Percentiles rank a stretch among this genome's conserved stretches.
Evolutionary conservation across 2,329 filamentous ascomycete genomes (phyloP).

Genomic region (Ophiostoma triangulosporum): DNA sequence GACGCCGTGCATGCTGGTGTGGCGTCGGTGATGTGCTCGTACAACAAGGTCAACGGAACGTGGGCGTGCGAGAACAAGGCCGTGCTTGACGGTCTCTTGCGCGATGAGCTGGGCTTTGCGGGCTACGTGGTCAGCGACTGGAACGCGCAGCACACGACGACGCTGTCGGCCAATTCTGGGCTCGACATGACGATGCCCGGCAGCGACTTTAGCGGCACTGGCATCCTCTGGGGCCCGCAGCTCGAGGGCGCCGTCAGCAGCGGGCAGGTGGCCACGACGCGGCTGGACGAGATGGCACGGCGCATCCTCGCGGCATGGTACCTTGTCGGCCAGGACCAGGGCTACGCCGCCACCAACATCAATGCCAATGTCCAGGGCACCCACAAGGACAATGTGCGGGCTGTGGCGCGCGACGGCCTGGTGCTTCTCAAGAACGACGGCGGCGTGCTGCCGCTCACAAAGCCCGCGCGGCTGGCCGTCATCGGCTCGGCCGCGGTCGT

Average conservation of each 20-base stretch:
- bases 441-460: constrained; percentile 41
- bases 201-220: constrained; percentile 38
- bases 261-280: constrained; percentile 41
- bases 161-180: constrained; percentile 48
- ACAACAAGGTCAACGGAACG: constrained; percentile 57
- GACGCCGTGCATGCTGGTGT: constrained; percentile 54
- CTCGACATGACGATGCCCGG: constrained; percentile 78
- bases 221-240: constrained; percentile 40
- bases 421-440: constrained; percentile 55
- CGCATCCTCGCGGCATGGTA: constrained; percentile 53
- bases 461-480: constrained; percentile 39
- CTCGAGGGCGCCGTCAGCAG: constrained; percentile 41
- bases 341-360: constrained; percentile 39
- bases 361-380: constrained; percentile 34
- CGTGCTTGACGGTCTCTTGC: constrained; percentile 47
- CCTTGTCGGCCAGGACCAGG: constrained; percentile 35
- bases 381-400: constrained; percentile 48
- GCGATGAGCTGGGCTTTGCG: constrained; percentile 62
- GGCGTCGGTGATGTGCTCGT: constrained; percentile 57
- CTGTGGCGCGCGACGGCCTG: constrained; percentile 41
- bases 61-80: constrained; percentile 54
- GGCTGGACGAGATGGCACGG: constrained; percentile 53
- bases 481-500: constrained; percentile 50
- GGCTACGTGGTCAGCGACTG: constrained; percentile 49
- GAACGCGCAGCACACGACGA: constrained; percentile 58